A percentile compares a stretch with the other conserved stretches of the same genome.
Evolutionary conservation across 345 rosid species (phyloP).

Genomic region (Odontarrhena argentea): DNA sequence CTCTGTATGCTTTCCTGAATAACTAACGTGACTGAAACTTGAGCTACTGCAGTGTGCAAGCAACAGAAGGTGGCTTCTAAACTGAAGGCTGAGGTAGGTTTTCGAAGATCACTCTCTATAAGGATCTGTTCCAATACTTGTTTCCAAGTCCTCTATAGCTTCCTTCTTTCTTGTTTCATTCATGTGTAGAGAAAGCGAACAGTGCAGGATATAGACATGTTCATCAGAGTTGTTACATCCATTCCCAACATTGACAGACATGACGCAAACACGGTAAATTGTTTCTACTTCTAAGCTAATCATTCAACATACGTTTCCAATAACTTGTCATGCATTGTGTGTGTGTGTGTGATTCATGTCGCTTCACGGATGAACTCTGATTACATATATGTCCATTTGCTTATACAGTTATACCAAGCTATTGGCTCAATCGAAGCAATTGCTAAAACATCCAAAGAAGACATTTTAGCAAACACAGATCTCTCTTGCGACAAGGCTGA

Average conservation of each 20-base stretch:
- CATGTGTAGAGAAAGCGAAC: conserved; percentile 65
- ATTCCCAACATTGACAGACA: conserved; percentile 81
- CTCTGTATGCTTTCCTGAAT: neutral
- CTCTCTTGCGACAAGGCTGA: conserved; percentile 83
- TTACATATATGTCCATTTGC: conserved; percentile 12
- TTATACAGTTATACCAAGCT: conserved; percentile 76
- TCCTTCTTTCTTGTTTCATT: conserved; percentile 15
- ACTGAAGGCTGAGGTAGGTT: conserved; percentile 80
- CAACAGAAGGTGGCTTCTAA: conserved; percentile 60
- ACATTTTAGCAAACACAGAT: conserved; percentile 75
- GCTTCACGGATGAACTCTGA: neutral
- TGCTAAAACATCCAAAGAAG: conserved; percentile 76
- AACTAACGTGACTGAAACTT: neutral
- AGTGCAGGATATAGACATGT: conserved; percentile 61
- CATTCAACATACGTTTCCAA: neutral
- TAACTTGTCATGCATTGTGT: neutral
- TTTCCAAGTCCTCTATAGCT: conserved; percentile 6
- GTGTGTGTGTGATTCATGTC: neutral
- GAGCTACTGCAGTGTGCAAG: conserved; percentile 79
- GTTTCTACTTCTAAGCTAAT: conserved; percentile 17
- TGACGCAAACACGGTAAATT: conserved; percentile 74
- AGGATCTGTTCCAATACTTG: conserved; percentile 1
- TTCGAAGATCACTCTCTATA: conserved; percentile 1
- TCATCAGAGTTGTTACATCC: conserved; percentile 66
- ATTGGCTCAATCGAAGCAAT: conserved; percentile 89